Evolutionary conservation across 2,329 filamentous ascomycete genomes (phyloP).

Genomic region (Chaetothyriales sp.): DNA sequence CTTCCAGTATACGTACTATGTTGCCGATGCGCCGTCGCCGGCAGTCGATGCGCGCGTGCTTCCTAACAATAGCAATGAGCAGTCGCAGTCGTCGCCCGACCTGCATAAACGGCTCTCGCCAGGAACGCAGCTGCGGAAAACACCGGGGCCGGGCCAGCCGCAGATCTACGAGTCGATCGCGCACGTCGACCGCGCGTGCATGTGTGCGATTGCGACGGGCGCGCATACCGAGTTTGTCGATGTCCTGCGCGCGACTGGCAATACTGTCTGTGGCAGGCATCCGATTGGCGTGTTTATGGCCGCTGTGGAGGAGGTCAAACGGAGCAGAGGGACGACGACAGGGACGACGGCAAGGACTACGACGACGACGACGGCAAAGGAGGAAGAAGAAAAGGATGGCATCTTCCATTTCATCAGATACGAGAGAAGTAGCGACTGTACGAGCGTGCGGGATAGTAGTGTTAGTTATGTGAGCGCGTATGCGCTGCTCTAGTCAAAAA

Average conservation of each 20-base stretch:
- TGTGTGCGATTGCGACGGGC: conserved; percentile 71
- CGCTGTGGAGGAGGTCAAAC: conserved; percentile 54
- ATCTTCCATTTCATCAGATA: conserved; percentile 73
- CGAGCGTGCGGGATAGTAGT: conserved; percentile 57
- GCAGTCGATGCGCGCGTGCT: conserved; percentile 31
- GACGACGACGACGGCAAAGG: conserved; percentile 11
- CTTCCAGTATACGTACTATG: conserved; percentile 75
- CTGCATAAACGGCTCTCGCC: background rate
- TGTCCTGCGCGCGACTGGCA: conserved; percentile 58
- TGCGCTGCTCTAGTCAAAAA: conserved; percentile 48
- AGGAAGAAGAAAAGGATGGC: conserved; percentile 24
- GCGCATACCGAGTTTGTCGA: conserved; percentile 55
- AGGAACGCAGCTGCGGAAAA: background rate
- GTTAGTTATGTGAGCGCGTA: conserved; percentile 94
- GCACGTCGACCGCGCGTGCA: conserved; percentile 64
- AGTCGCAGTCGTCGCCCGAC: too few relatives aligned
- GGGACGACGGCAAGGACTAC: conserved; percentile 4
- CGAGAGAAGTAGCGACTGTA: conserved; percentile 66
- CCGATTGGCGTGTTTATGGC: conserved; percentile 91
- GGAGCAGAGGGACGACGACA: conserved; percentile 17
- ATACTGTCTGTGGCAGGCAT: conserved; percentile 89
- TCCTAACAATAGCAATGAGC: conserved; percentile 13
- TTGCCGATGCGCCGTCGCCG: conserved; percentile 35
- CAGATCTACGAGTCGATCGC: conserved; percentile 76
- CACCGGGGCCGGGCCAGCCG: conserved; percentile 17